Evolutionary conservation across 768 basidiomycete genomes (phyloP), one percentile per base, ranked within the genome.

Genomic region (Tubosaeta sp.): DNA sequence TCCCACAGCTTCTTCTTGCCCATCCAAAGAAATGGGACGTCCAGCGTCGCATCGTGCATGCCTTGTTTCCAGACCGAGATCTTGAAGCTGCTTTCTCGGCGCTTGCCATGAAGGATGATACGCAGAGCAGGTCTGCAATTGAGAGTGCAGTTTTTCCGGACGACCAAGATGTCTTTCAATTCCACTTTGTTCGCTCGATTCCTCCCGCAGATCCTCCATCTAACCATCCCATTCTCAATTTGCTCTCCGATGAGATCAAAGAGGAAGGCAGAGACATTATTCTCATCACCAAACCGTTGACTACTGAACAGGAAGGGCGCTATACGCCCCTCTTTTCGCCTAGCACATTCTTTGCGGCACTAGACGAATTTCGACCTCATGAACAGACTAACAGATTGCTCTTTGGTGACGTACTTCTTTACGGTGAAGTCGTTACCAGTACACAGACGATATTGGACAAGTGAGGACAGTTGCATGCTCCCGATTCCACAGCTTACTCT

Each of bases 361-460:
- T 94, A 3, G 61, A 61, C 1, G 59, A 59, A 11, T 61, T 71
- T 14, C 57, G 66, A 30, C 21, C 50, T 10, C 6, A 21, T 18
- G 43, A 59, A 69, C 57, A 61, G 12, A 31, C 51, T 1, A 57
- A 60, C 10, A 54, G 53, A 6, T 82, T 82, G 77, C 78, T 80
- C 3, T 66, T 88, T 4, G 94, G 94, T 0, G 91, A 94, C 53
- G 77, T 81, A 32, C 63, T 97, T 25, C 58, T 94, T 9, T 97
- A 97, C 56, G 86, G 88, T 29, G 91, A 96, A 66, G 83, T 83
- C 0, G 87, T 99, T 11, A 92, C 92, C 2, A 94, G 90, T 58
- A 98, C 95, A 0, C 96, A 98, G 66, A 94, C 92, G 2, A 82
- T 97, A 80, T 74, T 98, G 5, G 91, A 96, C 63, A 89, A 84